Percentiles rank a stretch among this genome's conserved stretches.
These are phyloP conservation scores for Penicillium parvum DNA, from an alignment of 495 filamentous ascomycete species.

Conservation along the genomic window DNA sequence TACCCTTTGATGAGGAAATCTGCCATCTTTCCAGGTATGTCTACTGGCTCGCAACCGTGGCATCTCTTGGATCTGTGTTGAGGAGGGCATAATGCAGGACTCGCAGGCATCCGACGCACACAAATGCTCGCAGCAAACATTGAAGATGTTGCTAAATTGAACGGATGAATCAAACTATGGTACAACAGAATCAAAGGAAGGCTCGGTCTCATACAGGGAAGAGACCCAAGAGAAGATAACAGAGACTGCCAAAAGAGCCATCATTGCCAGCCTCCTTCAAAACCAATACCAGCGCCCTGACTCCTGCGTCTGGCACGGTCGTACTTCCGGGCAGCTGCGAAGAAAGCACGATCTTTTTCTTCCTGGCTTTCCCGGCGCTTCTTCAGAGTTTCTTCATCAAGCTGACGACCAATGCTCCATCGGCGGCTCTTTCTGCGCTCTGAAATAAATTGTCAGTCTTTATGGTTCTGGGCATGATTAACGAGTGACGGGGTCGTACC, in stretches of 20 bases:
- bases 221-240: too few relatives aligned
- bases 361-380: constrained; percentile 1
- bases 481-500: background rate
- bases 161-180: too few relatives aligned
- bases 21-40: too few relatives aligned
- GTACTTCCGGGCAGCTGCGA: constrained; percentile 6
- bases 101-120: too few relatives aligned
- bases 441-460: background rate
- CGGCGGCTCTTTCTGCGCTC: background rate
- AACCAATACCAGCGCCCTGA: constrained; percentile 4
- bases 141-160: too few relatives aligned
- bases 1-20: too few relatives aligned
- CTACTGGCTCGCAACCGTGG: too few relatives aligned
- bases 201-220: too few relatives aligned
- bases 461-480: background rate
- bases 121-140: too few relatives aligned
- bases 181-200: background rate
- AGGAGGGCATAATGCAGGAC: too few relatives aligned
- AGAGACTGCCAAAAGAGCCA: background rate
- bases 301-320: background rate
- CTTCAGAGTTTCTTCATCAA: background rate
- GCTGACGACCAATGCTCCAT: constrained; percentile 3
- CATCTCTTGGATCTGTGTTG: too few relatives aligned
- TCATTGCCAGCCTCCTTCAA: constrained; percentile 8
- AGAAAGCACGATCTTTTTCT: constrained; percentile 1